phyloP scores from a whole-genome alignment of 169 alveolate genomes.

The Plasmodium billcollinsi region DNA sequence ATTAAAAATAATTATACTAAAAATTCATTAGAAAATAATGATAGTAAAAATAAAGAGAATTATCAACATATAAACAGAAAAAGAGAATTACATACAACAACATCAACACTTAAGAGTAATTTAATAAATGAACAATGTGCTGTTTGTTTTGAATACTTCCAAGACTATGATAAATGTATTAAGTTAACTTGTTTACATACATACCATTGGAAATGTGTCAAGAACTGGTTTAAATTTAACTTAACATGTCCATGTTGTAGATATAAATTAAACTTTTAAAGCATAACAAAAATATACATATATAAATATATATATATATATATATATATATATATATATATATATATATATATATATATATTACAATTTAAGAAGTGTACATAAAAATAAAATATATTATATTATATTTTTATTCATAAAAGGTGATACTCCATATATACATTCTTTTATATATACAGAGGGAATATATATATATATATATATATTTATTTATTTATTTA shows the following conservation, averaged over 20 bases:
- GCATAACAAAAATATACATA: not conserved
- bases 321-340: no score
- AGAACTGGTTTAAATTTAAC: conserved; percentile 80
- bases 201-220: conserved; percentile 80
- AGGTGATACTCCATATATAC: no score
- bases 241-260: conserved; percentile 80
- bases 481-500: no score
- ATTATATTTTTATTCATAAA: no score
- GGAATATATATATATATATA: no score
- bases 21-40: conserved; percentile 47
- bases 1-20: conserved; percentile 33
- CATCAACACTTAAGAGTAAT: conserved; percentile 1
- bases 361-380: no score
- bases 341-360: no score
- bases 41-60: not conserved
- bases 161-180: conserved; percentile 76
- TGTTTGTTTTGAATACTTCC: conserved; percentile 78
- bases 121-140: conserved; percentile 80
- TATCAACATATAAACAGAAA: not conserved
- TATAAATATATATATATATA: no score
- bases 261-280: not conserved
- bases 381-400: no score
- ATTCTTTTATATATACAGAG: no score
- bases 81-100: not conserved
- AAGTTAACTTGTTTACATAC: conserved; percentile 78